Percentiles rank a stretch among this genome's conserved stretches.
phyloP scores from a whole-genome alignment of 106 monocot genomes.

The Dendrobium officinale region DNA sequence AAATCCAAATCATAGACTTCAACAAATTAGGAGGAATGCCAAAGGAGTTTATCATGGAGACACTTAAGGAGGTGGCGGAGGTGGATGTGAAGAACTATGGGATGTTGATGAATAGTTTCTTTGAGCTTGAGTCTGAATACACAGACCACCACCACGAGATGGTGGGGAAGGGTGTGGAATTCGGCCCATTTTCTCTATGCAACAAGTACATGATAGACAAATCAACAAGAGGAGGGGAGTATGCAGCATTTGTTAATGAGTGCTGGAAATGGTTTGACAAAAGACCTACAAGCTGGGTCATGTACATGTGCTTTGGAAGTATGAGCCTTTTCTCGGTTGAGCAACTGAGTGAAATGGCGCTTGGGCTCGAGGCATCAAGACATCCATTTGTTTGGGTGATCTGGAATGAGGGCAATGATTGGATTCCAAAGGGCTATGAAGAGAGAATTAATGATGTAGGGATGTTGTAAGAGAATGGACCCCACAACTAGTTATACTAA shows the following conservation, averaged over 20 bases:
- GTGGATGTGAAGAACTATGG: conserved; percentile 9
- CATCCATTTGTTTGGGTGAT: neutral
- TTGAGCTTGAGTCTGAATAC: conserved; percentile 18
- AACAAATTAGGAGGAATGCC: neutral
- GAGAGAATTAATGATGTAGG: too few species aligned
- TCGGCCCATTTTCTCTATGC: conserved; percentile 8
- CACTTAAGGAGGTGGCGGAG: neutral
- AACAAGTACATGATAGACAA: neutral
- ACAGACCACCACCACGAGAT: neutral
- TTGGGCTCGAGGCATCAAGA: too few species aligned
- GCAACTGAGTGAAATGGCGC: neutral
- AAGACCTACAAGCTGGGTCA: neutral
- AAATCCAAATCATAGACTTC: too few species aligned
- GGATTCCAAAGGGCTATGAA: too few species aligned
- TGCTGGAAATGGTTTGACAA: too few species aligned
- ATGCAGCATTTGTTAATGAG: neutral
- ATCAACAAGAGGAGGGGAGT: neutral
- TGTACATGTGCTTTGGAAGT: conserved; percentile 26
- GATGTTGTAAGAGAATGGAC: too few species aligned
- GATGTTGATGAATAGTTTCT: conserved; percentile 14
- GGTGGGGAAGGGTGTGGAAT: neutral
- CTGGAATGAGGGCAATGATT: too few species aligned
- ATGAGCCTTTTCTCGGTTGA: neutral
- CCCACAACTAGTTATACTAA: too few species aligned
- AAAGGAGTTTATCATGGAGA: neutral